Percentiles rank a stretch among this genome's conserved stretches.
Conservation (phyloP, 2,329 filamentous ascomycete genomes). For the Aspergillus chevalieri region DNA sequence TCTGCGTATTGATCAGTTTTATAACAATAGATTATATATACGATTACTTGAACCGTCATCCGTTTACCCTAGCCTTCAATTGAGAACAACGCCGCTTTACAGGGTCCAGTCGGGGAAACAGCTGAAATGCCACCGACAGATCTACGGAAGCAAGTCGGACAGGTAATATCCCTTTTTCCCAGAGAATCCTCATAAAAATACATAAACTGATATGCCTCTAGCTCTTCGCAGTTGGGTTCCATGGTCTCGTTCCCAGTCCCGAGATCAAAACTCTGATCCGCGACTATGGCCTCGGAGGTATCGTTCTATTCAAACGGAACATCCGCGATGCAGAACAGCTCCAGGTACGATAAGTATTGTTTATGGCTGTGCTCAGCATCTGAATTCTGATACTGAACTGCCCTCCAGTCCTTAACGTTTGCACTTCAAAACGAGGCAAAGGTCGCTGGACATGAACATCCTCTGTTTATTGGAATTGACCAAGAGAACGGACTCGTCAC, state of each 20-base stretch:
- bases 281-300: conserved; percentile 35
- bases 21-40: too few relatives aligned
- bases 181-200: background rate
- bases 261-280: conserved; percentile 40
- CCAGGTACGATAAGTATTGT: conserved; percentile 14
- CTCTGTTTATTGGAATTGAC: conserved; percentile 41
- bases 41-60: too few relatives aligned
- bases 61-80: too few relatives aligned
- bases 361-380: too few relatives aligned
- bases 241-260: conserved; percentile 32
- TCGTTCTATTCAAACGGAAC: conserved; percentile 41
- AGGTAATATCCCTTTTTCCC: conserved; percentile 19
- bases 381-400: conserved; percentile 1
- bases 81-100: too few relatives aligned
- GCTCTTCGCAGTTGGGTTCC: conserved; percentile 43
- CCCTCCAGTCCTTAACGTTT: conserved; percentile 22
- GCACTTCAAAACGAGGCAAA: conserved; percentile 37
- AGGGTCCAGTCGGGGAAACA: background rate
- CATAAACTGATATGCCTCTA: conserved; percentile 10
- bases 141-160: conserved; percentile 28
- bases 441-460: conserved; percentile 33
- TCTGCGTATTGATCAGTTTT: too few relatives aligned
- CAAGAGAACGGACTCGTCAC: conserved; percentile 44
- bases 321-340: conserved; percentile 35
- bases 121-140: conserved; percentile 16